Evolutionary conservation across 2,329 filamentous ascomycete genomes (phyloP), one percentile per base, ranked within the genome.

Genomic region (Venturia carpophila): DNA sequence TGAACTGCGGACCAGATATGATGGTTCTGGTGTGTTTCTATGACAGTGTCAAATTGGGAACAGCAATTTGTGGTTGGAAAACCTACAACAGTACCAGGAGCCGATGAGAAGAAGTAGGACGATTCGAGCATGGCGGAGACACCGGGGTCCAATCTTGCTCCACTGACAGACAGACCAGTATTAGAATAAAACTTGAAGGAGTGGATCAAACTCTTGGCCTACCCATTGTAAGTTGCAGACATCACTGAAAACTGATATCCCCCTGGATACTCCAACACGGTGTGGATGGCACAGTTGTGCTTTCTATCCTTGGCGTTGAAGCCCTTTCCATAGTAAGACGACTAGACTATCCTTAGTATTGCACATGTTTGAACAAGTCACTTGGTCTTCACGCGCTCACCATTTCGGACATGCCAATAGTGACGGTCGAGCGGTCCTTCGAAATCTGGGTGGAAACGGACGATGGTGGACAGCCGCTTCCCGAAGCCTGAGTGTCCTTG

Each of bases 241-340:
- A 63, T 63, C 0, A 63, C 43, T 27, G 61, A 63, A n/a, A 43
- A 63, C 43, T 63, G 61, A 42, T 45, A 63, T 4, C 61, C 61
- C 17, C 61, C 61, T 3, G 61, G 61, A 15, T 63, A 63, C 11
- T 45, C 19, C 21, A 63, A 10, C 4, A 37, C 30, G 7, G 43
- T 37, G n/a, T 49, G 61, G 4, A 63, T 45, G 1, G 9, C 24
- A n/a, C 49, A 55, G 17, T 55, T 55, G 19, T 10, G 45, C 49
- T 55, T 34, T 7, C 17, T 34, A 13, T 55, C 45, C 21, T 47
- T 47, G n/a, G 45, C 45, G 21, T 24, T 47, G 45, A 47, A 47
- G 19, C 45, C 45, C 7, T 47, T 47, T 5, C 45, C 45, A 24
- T 47, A 47, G 9, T 47, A 47, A 11, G 45, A 47, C 9, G 45